Conservation (phyloP, 495 filamentous ascomycete species). For the Pseudotulostoma volvatum region DNA sequence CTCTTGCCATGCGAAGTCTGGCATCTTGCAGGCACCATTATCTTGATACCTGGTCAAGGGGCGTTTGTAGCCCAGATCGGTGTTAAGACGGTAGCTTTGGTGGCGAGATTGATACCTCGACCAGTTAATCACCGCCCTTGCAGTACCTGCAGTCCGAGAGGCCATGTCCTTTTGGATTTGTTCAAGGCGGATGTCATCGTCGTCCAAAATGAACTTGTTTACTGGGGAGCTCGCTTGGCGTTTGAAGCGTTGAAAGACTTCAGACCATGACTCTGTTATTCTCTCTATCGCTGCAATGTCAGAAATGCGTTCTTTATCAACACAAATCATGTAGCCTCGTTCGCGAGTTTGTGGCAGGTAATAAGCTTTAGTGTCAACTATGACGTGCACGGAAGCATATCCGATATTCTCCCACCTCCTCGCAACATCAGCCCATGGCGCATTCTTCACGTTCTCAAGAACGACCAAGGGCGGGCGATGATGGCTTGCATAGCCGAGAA, state of each 20-base stretch:
- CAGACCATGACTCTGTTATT: conserved; percentile 17
- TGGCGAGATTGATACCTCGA: conserved; percentile 39
- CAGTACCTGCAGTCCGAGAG: conserved; percentile 6
- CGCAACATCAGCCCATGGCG: conserved; percentile 45
- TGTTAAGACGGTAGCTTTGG: conserved; percentile 26
- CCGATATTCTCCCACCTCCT: conserved; percentile 32
- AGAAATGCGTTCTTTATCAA: conserved; percentile 28
- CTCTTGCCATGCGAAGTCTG: conserved; percentile 38
- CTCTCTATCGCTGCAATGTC: conserved; percentile 5
- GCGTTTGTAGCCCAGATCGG: conserved; percentile 33
- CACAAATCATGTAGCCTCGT: conserved; percentile 54
- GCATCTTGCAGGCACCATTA: conserved; percentile 30
- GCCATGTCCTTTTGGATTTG: conserved; percentile 28
- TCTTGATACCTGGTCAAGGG: conserved; percentile 42
- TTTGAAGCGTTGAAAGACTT: conserved; percentile 26
- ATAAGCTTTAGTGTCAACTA: conserved; percentile 56
- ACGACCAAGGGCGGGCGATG: conserved; percentile 49
- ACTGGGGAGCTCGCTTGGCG: conserved; percentile 47
- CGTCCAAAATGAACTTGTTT: conserved; percentile 41
- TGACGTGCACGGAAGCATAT: conserved; percentile 32
- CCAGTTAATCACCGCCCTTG: conserved; percentile 33
- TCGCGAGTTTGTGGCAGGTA: conserved; percentile 67
- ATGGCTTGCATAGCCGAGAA: conserved; percentile 38
- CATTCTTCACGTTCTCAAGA: conserved; percentile 54
- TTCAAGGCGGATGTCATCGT: conserved; percentile 40